phyloP scores from a whole-genome alignment of 176 grass and related monocot genomes.

The Rhipidocladum racemiflorum region DNA sequence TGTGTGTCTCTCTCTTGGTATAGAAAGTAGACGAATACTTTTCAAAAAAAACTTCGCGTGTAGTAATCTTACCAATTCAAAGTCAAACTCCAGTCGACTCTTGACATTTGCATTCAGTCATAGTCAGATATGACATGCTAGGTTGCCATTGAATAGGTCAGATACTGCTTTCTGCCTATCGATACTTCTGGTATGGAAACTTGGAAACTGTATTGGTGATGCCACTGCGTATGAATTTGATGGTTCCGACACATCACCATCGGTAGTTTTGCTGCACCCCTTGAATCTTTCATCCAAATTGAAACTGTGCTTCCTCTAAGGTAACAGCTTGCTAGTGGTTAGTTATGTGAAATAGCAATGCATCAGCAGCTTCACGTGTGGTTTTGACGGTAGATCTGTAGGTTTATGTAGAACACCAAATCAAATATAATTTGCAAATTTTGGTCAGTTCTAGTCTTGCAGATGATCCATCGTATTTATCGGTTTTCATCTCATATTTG shows the following conservation, averaged over 20 bases:
- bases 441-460: background rate
- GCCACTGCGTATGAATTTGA: background rate
- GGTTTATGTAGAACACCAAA: background rate
- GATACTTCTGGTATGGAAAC: background rate
- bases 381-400: background rate
- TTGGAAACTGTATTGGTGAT: background rate
- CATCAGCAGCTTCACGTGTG: background rate
- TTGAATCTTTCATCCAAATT: constrained; percentile 2
- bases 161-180: background rate
- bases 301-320: constrained; percentile 11
- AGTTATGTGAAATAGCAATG: background rate
- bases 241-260: background rate
- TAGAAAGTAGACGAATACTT: background rate
- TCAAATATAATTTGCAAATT: background rate
- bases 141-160: background rate
- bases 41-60: background rate
- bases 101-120: background rate
- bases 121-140: background rate
- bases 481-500: background rate
- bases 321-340: background rate
- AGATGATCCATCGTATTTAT: background rate
- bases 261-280: background rate
- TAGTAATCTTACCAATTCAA: background rate
- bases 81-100: background rate
- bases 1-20: background rate